These are phyloP conservation scores for Xeromyces bisporus DNA, from an alignment of 495 filamentous ascomycete genomes.

Conservation along the genomic window DNA sequence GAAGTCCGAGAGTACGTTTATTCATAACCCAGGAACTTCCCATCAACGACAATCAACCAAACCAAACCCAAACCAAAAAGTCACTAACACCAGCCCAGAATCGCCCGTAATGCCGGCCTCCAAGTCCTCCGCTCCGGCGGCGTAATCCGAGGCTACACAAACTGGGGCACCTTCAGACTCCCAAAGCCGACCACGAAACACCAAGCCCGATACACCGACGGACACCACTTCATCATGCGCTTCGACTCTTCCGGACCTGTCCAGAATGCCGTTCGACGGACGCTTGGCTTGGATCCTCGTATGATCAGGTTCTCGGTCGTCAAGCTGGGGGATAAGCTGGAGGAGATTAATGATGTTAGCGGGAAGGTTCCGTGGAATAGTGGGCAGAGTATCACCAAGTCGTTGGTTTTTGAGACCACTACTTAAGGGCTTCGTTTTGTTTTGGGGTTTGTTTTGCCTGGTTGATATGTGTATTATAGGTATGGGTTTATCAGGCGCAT, in stretches of 20 bases:
- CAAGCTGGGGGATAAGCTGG: conserved; percentile 66
- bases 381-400: conserved; percentile 13
- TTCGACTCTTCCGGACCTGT: conserved; percentile 60
- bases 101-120: conserved; percentile 71
- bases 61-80: conserved; percentile 8
- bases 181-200: conserved; percentile 58
- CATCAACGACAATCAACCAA: conserved; percentile 2
- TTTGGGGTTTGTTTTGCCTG: no score
- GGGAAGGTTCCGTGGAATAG: conserved; percentile 45
- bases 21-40: not conserved
- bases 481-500: no score
- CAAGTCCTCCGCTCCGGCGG: conserved; percentile 72
- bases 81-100: conserved; percentile 35
- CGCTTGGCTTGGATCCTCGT: conserved; percentile 71
- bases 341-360: conserved; percentile 44
- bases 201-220: conserved; percentile 60
- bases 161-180: conserved; percentile 84
- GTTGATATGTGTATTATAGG: no score
- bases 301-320: conserved; percentile 78
- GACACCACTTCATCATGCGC: conserved; percentile 96
- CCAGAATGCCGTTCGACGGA: conserved; percentile 55
- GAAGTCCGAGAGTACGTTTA: conserved; percentile 83
- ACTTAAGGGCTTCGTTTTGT: not conserved
- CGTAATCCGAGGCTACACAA: conserved; percentile 78
- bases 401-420: conserved; percentile 1